These are phyloP conservation scores for Tolypocladium sp. DNA, from an alignment of 2,329 filamentous ascomycete genomes.

Conservation along the genomic window DNA sequence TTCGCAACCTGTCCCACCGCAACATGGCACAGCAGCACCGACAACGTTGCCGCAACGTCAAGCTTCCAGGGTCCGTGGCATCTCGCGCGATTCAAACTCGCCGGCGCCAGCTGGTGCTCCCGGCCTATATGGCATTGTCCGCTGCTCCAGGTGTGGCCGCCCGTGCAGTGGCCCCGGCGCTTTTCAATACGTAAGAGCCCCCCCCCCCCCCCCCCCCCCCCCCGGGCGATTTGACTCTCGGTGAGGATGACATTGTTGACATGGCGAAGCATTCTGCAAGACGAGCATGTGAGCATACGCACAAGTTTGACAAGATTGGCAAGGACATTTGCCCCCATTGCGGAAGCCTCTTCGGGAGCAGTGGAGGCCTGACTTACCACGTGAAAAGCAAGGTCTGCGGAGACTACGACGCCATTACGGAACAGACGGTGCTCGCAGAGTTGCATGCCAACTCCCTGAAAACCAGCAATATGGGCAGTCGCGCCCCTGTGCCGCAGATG, in stretches of 20 bases:
- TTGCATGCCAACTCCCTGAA: not conserved
- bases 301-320: slow-evolving; percentile 7
- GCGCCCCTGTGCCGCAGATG: not conserved
- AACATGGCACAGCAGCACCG: not conserved
- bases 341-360: slow-evolving; percentile 31
- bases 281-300: slow-evolving; percentile 12
- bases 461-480: not conserved
- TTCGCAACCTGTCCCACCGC: not conserved
- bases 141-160: slow-evolving; percentile 21
- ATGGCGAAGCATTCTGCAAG: slow-evolving; percentile 17
- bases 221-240: not conserved
- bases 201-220: no score
- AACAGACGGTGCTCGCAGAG: not conserved
- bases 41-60: not conserved
- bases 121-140: slow-evolving; percentile 7
- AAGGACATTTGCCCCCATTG: slow-evolving; percentile 35
- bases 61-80: no score
- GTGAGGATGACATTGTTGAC: not conserved
- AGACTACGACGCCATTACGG: slow-evolving; percentile 16
- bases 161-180: slow-evolving; percentile 22
- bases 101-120: not conserved
- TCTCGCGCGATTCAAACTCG: not conserved
- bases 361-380: slow-evolving; percentile 35
- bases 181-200: slow-evolving; percentile 19
- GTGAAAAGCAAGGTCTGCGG: slow-evolving; percentile 35